A percentile compares a stretch with the other conserved stretches of the same genome.
phyloP scores from a whole-genome alignment of 1,284 basidiomycete species.

The Termitomyces sp. region DNA sequence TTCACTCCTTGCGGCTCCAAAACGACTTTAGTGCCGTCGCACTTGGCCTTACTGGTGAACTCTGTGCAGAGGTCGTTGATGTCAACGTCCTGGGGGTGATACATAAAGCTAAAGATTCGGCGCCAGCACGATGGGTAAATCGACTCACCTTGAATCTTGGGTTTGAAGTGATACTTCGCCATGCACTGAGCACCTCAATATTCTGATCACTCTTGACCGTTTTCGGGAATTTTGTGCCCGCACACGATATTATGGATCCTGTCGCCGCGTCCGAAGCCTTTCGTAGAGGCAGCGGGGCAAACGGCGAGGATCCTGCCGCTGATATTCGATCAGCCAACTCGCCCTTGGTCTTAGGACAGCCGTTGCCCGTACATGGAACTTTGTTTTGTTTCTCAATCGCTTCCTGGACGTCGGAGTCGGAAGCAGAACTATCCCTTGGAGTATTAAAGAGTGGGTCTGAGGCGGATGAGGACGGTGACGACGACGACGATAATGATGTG shows the following conservation, averaged over 20 bases:
- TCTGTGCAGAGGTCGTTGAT: slow-evolving; percentile 72
- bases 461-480: slow-evolving; percentile 27
- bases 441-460: slow-evolving; percentile 36
- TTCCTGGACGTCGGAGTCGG: slow-evolving; percentile 27
- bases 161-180: slow-evolving; percentile 66
- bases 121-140: not conserved
- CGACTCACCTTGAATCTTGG: slow-evolving; percentile 63
- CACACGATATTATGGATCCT: slow-evolving; percentile 53
- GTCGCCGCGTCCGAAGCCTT: slow-evolving; percentile 29
- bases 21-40: slow-evolving; percentile 76
- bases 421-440: slow-evolving; percentile 27
- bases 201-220: slow-evolving; percentile 67
- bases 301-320: slow-evolving; percentile 44
- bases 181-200: slow-evolving; percentile 70
- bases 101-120: slow-evolving; percentile 2
- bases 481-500: slow-evolving; percentile 30
- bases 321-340: slow-evolving; percentile 47
- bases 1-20: slow-evolving; percentile 65
- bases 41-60: slow-evolving; percentile 73
- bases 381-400: slow-evolving; percentile 16
- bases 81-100: slow-evolving; percentile 53
- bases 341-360: slow-evolving; percentile 55
- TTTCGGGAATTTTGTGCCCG: slow-evolving; percentile 58
- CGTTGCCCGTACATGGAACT: not conserved
- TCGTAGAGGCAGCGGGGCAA: slow-evolving; percentile 26